Percentiles rank a stretch among this genome's conserved stretches.
Evolutionary conservation across 73 alveolate genomes (phyloP).

Genomic region (Blepharisma stoltei): DNA sequence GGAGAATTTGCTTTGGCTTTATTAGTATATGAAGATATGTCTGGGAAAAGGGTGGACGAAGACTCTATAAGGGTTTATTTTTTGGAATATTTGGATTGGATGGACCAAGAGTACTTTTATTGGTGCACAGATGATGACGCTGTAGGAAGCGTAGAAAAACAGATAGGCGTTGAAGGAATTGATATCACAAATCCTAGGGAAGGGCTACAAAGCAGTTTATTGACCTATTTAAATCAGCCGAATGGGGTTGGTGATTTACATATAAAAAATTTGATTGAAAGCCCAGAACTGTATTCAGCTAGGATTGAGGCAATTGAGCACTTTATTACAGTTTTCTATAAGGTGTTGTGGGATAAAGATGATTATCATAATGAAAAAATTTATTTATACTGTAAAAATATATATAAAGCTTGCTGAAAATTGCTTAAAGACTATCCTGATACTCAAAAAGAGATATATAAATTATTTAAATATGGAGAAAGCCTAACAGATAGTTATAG

Average conservation of each 20-base stretch:
- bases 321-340: slow-evolving; percentile 47
- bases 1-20: slow-evolving; percentile 74
- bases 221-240: slow-evolving; percentile 48
- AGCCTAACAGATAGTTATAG: no score
- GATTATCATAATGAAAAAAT: slow-evolving; percentile 43
- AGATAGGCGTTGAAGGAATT: slow-evolving; percentile 56
- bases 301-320: slow-evolving; percentile 58
- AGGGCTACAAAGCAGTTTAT: slow-evolving; percentile 38
- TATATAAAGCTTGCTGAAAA: no score
- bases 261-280: slow-evolving; percentile 46
- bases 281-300: slow-evolving; percentile 60
- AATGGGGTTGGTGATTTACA: slow-evolving; percentile 71
- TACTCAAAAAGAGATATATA: no score
- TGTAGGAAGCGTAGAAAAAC: slow-evolving; percentile 52
- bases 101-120: slow-evolving; percentile 59
- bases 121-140: slow-evolving; percentile 79
- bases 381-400: no score
- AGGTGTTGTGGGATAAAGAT: slow-evolving; percentile 60
- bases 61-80: slow-evolving; percentile 18
- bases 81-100: slow-evolving; percentile 40
- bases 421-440: no score
- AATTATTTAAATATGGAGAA: no score
- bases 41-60: slow-evolving; percentile 29
- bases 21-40: slow-evolving; percentile 57
- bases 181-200: slow-evolving; percentile 7